Conservation (phyloP, 228 moss, liverwort and hornwort genomes). For the Sphagnum fallax region DNA sequence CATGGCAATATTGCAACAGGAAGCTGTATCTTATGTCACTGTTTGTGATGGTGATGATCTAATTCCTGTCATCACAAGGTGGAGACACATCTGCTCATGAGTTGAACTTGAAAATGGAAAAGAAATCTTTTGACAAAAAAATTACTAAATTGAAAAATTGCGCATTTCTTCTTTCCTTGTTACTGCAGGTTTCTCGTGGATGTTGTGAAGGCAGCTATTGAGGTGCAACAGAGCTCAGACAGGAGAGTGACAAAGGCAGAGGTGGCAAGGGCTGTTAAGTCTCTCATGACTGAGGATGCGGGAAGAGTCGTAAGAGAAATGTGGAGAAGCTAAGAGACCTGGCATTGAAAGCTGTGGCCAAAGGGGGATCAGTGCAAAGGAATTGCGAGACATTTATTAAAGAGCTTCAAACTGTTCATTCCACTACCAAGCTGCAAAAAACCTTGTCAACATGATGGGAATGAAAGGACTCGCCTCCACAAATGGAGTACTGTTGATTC, state of each 20-base stretch:
- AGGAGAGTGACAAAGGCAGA: constrained; percentile 26
- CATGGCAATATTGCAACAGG: too few species aligned
- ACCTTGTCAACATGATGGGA: too few species aligned
- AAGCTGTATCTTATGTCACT: too few species aligned
- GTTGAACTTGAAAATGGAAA: not conserved
- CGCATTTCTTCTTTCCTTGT: not conserved
- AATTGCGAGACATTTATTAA: constrained; percentile 16
- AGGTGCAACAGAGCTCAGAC: constrained; percentile 16
- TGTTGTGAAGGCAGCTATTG: constrained; percentile 31
- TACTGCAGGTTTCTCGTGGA: constrained; percentile 49
- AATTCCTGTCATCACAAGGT: not conserved
- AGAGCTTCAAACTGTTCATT: constrained; percentile 3
- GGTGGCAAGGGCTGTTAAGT: constrained; percentile 28
- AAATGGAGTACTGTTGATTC: too few species aligned
- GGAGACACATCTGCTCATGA: not conserved
- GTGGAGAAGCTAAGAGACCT: constrained; percentile 15
- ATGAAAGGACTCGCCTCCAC: too few species aligned
- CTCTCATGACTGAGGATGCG: constrained; percentile 28
- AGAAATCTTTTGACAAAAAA: not conserved
- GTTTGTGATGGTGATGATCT: not conserved
- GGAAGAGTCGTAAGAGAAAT: constrained; percentile 14
- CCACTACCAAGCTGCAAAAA: too few species aligned
- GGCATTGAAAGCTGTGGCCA: constrained; percentile 21
- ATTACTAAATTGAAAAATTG: not conserved
- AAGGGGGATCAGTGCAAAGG: constrained; percentile 37